Base-by-base conservation (phyloP, 768 basidiomycete species). In the Boletus rufocinnamomeus region DNA sequence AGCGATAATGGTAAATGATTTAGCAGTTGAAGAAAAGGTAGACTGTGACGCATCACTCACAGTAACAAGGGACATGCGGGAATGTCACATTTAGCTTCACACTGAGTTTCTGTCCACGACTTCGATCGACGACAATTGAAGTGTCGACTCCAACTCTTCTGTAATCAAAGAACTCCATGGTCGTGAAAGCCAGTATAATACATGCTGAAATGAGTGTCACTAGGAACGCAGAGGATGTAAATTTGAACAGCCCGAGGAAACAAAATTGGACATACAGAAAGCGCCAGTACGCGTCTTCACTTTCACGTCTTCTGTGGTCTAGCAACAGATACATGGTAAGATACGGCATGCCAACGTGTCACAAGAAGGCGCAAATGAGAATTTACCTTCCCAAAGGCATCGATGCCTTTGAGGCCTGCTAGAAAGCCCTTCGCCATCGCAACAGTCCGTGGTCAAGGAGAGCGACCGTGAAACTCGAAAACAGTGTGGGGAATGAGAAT, bases 261-360 rank as follows among this genome's bases (percentile, higher is more conserved):
- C 2, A 7, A 21, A 16, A 25, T n/a, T 21, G 17, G 27, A 78
- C 91, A 74, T 66, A 96, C 95, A 80, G 66, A 95, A 79, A 64
- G 92, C 96, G 65, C 92, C 95, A 47, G 91, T 93, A 57, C 95
- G 86, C 35, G 97, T 98, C 82, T 95, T 95, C 77, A 99, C 93
- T 79, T 98, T 98, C 62, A 99, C 97, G 80, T 99, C 97, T 71
- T 98, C 97, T 74, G 93, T 93, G 38, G 97, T 99, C 96, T 99
- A 67, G 48, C 2, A 44, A 50, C 5, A 37, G 34, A 55, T 52
- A 45, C 52, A 48, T 45, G 25, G 55, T 62, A 46, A 69, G 62
- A 28, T 30, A 16, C 32, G n/a, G 13, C 32, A 35, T 41, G 54
- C 13, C 53, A 11, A 65, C 49, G 51, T 63, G 44, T 59, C 55